Percentiles rank a stretch among this genome's conserved stretches.
Conservation (phyloP, 2,329 filamentous ascomycete species). For the Penicillium verrucosum region DNA sequence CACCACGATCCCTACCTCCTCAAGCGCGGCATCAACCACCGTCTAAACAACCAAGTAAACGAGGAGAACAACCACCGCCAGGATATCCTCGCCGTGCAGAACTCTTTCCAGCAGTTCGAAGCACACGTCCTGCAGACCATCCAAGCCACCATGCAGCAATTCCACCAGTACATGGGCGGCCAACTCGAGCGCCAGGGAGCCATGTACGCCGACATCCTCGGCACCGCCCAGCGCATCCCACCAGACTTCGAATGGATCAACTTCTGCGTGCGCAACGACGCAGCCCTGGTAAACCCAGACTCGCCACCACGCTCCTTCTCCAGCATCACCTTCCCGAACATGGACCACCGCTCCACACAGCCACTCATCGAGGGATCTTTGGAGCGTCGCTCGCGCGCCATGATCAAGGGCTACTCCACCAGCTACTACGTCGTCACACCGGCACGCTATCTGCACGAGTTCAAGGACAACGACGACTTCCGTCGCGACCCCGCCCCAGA, state of each 20-base stretch:
- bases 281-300: conserved; percentile 73
- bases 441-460: conserved; percentile 87
- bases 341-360: conserved; percentile 74
- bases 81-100: conserved; percentile 87
- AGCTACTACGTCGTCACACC: conserved; percentile 90
- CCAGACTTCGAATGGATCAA: conserved; percentile 88
- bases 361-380: conserved; percentile 82
- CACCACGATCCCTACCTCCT: conserved; percentile 85
- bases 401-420: conserved; percentile 72
- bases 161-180: conserved; percentile 73
- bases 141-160: conserved; percentile 77
- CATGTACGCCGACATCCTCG: conserved; percentile 80
- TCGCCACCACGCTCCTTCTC: conserved; percentile 70
- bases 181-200: conserved; percentile 78
- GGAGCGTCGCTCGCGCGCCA: conserved; percentile 85
- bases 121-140: conserved; percentile 77
- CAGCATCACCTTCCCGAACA: conserved; percentile 80
- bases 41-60: conserved; percentile 82
- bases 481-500: conserved; percentile 64
- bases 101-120: conserved; percentile 84
- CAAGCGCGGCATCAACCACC: conserved; percentile 74
- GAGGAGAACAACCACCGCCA: conserved; percentile 96
- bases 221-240: conserved; percentile 71
- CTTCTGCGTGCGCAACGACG: conserved; percentile 69
- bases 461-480: conserved; percentile 82